These are phyloP conservation scores for Fusarium nygamai DNA, from an alignment of 2,329 filamentous ascomycete genomes.

Conservation along the genomic window DNA sequence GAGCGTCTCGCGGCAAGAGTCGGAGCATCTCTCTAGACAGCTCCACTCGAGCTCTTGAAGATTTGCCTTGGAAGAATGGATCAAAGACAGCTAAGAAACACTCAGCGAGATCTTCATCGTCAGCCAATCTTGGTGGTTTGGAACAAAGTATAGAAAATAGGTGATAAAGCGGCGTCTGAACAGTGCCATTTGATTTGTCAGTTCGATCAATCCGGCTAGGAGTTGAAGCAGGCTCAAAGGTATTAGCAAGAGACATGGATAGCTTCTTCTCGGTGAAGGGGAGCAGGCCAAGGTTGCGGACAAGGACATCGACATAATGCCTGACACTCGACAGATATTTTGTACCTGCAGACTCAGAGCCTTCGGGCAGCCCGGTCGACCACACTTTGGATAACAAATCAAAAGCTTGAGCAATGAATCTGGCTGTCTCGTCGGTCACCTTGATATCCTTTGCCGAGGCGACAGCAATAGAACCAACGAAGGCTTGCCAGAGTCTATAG, in stretches of 20 bases:
- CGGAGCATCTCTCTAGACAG: conserved; percentile 63
- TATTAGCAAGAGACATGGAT: conserved; percentile 60
- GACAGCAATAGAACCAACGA: conserved; percentile 70
- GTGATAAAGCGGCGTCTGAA: conserved; percentile 71
- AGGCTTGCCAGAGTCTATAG: conserved; percentile 66
- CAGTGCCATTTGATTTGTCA: conserved; percentile 60
- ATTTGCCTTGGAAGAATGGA: conserved; percentile 67
- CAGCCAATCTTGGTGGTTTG: conserved; percentile 57
- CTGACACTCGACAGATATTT: conserved; percentile 66
- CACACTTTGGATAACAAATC: conserved; percentile 76
- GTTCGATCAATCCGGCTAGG: conserved; percentile 68
- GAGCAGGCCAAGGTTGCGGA: conserved; percentile 64
- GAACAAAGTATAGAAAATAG: conserved; percentile 70
- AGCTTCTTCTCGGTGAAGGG: conserved; percentile 72
- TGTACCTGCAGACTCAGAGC: conserved; percentile 57
- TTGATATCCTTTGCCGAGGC: conserved; percentile 89
- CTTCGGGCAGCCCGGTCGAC: conserved; percentile 52
- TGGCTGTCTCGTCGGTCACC: conserved; percentile 82
- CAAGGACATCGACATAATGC: conserved; percentile 59
- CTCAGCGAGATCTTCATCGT: conserved; percentile 56
- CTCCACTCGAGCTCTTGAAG: conserved; percentile 54
- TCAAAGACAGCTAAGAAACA: conserved; percentile 64
- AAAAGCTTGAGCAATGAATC: conserved; percentile 78
- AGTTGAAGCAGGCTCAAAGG: conserved; percentile 70
- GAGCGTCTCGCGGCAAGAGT: conserved; percentile 55